Percentiles rank a stretch among this genome's conserved stretches.
phyloP scores from a whole-genome alignment of 2,329 filamentous ascomycete species.

The Calcarisporium arbuscula region DNA sequence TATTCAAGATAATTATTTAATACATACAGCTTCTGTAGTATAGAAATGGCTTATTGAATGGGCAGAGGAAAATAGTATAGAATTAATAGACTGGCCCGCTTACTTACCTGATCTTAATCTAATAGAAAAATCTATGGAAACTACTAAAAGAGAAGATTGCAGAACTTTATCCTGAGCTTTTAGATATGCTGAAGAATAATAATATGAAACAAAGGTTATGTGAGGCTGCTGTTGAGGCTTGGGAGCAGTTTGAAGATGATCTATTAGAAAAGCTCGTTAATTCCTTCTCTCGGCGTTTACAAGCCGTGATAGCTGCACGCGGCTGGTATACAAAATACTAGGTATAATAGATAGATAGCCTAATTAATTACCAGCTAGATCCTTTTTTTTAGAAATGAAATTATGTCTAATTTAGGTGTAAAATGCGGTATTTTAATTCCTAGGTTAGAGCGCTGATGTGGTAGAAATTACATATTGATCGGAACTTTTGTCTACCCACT shows the following conservation, averaged over 20 bases:
- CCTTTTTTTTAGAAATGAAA: background rate
- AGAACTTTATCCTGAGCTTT: conserved; percentile 4
- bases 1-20: conserved; percentile 9
- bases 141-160: conserved; percentile 8
- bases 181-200: conserved; percentile 2
- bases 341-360: background rate
- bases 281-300: conserved; percentile 1
- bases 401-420: background rate
- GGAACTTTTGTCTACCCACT: background rate
- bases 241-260: conserved; percentile 5
- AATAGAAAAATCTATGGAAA: conserved; percentile 11
- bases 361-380: background rate
- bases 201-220: conserved; percentile 3
- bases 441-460: background rate
- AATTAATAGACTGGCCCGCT: conserved; percentile 4
- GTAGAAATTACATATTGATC: background rate
- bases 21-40: conserved; percentile 2
- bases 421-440: background rate
- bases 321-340: conserved; percentile 7
- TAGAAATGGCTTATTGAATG: conserved; percentile 5
- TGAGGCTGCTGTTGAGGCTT: conserved; percentile 4
- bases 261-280: conserved; percentile 6
- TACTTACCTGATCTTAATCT: conserved; percentile 10
- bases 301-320: background rate
- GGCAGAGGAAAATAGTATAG: conserved; percentile 3